Base-by-base conservation (phyloP, 2,329 filamentous ascomycete species). In the Corinectria fuckeliana region DNA sequence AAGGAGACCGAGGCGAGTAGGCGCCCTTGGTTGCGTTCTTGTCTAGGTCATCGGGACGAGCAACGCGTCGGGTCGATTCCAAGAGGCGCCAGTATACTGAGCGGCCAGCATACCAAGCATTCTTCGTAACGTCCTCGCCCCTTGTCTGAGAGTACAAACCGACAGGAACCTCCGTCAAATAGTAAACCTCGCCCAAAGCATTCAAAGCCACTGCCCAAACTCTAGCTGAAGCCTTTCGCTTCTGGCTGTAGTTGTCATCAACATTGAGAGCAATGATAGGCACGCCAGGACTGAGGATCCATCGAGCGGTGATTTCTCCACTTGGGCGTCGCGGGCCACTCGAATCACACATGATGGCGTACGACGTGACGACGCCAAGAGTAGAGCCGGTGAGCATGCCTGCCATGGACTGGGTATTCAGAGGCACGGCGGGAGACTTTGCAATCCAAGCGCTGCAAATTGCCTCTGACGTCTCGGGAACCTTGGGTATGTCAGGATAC, bases 121-220 rank as follows among this genome's bases (percentile, higher is more conserved):
- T 79, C 61, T 84, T 86, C 60, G 89, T 85, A 14, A 82, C 71
- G 56, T 90, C 83, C 32, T 88, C 81, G 3, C 77, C 74, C 62
- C 78, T 82, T 32, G 75, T 75, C 56, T 82, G 81, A 28, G 81
- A 78, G 4, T 80, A 67, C 7, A 84, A 80, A 18, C 83, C 79
- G 32, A 82, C 81, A 0, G 92, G 92, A 6, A 89, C 82, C 48
- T 91, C 88, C 1, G 85, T 90, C 1, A 98, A 80, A 67, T 94
- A 97, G 74, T 90, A 98, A 0, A 97, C 81, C 74, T 99, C 95
- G 1, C 95, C 95, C 8, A 99, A 81, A 0, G 95, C 94, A 73
- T 99, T 99, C 51, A 99, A 77, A n/a, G 88, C 91, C 39, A 94
- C 89, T n/a, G 91, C 92, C 92, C 93, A 98, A 11, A 95, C 85